Evolutionary conservation across 805 yeast species (phyloP).

Genomic region (Ascoidea tarda): DNA sequence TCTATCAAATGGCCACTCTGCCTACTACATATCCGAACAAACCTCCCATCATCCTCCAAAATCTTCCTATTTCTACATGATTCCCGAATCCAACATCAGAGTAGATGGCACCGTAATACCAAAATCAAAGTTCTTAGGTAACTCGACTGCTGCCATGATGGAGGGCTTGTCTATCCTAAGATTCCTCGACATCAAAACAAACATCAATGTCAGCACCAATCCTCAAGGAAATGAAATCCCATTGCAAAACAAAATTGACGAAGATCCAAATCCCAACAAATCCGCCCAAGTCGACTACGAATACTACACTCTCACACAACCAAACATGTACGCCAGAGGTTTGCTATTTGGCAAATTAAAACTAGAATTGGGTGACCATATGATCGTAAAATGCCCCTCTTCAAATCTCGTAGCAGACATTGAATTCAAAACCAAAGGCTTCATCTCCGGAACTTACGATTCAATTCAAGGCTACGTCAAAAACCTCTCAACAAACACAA

Average conservation of each 20-base stretch:
- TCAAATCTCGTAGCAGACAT: slow-evolving; percentile 58
- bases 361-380: slow-evolving; percentile 86
- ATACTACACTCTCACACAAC: slow-evolving; percentile 77
- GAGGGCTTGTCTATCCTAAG: slow-evolving; percentile 72
- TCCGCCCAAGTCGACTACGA: slow-evolving; percentile 28
- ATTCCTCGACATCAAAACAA: slow-evolving; percentile 35
- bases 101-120: slow-evolving; percentile 88
- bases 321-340: slow-evolving; percentile 91
- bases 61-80: slow-evolving; percentile 78
- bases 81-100: slow-evolving; percentile 69
- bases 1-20: slow-evolving; percentile 51
- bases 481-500: slow-evolving; percentile 34
- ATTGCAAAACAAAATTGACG: too few relatives aligned
- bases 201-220: slow-evolving; percentile 14
- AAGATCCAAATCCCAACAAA: too few relatives aligned
- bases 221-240: slow-evolving; percentile 17
- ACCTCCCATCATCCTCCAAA: slow-evolving; percentile 99
- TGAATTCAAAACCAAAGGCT: slow-evolving; percentile 92
- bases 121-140: slow-evolving; percentile 78
- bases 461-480: slow-evolving; percentile 67
- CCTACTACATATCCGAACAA: slow-evolving; percentile 85
- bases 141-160: slow-evolving; percentile 95
- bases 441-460: slow-evolving; percentile 84
- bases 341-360: slow-evolving; percentile 81
- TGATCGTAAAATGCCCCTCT: slow-evolving; percentile 53